phyloP scores from a whole-genome alignment of 805 yeast genomes.

The Priceomyces fermenticarens region DNA sequence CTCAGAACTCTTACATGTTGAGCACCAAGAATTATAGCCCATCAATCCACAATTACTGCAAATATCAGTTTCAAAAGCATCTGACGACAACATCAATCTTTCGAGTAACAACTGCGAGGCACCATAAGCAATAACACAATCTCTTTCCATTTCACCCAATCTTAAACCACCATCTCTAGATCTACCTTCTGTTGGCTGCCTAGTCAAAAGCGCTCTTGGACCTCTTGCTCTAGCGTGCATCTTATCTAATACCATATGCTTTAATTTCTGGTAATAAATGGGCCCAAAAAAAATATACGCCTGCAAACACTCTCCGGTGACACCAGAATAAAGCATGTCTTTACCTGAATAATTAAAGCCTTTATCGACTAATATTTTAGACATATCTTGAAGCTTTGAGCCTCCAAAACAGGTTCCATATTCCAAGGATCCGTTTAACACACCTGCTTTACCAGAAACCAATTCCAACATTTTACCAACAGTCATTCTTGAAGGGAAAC shows the following conservation, averaged over 20 bases:
- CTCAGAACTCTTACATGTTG: constrained; percentile 90
- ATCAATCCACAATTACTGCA: constrained; percentile 92
- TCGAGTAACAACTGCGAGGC: constrained; percentile 93
- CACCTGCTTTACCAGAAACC: constrained; percentile 97
- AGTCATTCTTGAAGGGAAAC: constrained; percentile 99
- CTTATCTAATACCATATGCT: constrained; percentile 98
- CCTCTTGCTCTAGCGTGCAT: constrained; percentile 99
- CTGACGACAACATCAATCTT: constrained; percentile 93
- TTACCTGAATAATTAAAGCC: constrained; percentile 96
- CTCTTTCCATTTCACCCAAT: constrained; percentile 99
- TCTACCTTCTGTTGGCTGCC: constrained; percentile 99
- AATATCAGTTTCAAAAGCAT: constrained; percentile 95
- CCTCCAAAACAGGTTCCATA: constrained; percentile 99
- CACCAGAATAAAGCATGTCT: constrained; percentile 95
- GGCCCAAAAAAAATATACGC: constrained; percentile 99
- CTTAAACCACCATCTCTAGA: constrained; percentile 98
- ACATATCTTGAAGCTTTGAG: constrained; percentile 93
- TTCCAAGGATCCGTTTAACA: constrained; percentile 82
- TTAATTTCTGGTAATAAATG: constrained; percentile 94
- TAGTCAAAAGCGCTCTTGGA: constrained; percentile 94
- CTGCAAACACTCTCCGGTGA: constrained; percentile 95
- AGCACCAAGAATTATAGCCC: constrained; percentile 98
- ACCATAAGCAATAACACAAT: constrained; percentile 98
- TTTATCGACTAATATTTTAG: constrained; percentile 79
- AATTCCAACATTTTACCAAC: constrained; percentile 98